Base-by-base conservation (phyloP, 371 early-diverging fungal species). In the Encephalitozoon cuniculi region DNA sequence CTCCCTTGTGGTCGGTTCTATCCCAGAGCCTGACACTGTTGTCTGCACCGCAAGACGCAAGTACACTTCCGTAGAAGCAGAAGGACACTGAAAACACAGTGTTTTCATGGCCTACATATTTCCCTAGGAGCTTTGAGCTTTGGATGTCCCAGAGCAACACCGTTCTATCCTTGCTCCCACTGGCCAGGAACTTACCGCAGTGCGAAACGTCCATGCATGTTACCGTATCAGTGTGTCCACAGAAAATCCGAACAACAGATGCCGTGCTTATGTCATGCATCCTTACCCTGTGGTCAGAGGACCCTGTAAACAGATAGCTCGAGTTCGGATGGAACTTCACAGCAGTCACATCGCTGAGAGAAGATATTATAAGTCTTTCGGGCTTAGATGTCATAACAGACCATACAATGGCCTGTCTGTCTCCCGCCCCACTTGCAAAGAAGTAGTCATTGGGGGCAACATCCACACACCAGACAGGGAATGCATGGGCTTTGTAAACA, bases 251-350 rank as follows among this genome's bases (percentile, higher is more conserved):
- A 25, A 95, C 94, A 73, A 94, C 91, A 7, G 87, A 85, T 39
- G 96, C 97, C 64, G 88, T 85, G 78, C 93, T 91, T 44, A 97
- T 88, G 83, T 94, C 94, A 93, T 96, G 96, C 81, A 98, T 85
- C 39, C 97, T 88, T n/a, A 90, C 89, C 21, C 95, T 93, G 66
- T 89, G 87, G 86, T 98, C 99, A 75, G 89, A 88, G 0, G 93
- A 92, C 2, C 95, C 97, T 8, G 95, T 94, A 28, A 93, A 90
- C 15, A 98, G 67, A 82, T 98, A 99, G 75, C 92, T 93, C 41
- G 90, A 89, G 82, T 97, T 99, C 4, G 97, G 97, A 85, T 99
- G 99, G 84, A 97, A 99, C 79, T 89, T 89, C 28, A 97, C 95
- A 37, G 87, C 87, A 25, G 77, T 94, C 0, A 97, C 95, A 86